phyloP scores from a whole-genome alignment of 345 rosid genomes.

The Erysimum cheiranthoides region DNA sequence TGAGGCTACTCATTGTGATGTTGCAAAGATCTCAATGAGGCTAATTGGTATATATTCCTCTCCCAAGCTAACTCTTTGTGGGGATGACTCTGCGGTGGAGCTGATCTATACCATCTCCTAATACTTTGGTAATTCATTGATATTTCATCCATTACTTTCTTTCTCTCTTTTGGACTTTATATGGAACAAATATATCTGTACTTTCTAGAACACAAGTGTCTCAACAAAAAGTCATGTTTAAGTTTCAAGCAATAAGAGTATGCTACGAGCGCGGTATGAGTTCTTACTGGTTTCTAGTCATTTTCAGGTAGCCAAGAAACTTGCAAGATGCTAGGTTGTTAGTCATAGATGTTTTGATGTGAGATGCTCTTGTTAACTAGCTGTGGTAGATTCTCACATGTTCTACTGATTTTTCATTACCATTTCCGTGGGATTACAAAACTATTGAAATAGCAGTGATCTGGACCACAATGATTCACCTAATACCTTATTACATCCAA shows the following conservation, averaged over 20 bases:
- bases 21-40: not conserved
- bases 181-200: not conserved
- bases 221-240: not conserved
- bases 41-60: not conserved
- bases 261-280: not conserved
- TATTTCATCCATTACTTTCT: not conserved
- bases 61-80: not conserved
- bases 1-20: not conserved
- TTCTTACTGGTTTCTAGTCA: not conserved
- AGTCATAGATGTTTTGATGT: not conserved
- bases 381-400: slow-evolving; percentile 12
- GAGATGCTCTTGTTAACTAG: slow-evolving; percentile 8
- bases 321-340: slow-evolving; percentile 1
- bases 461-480: slow-evolving; percentile 28
- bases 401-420: slow-evolving; percentile 2
- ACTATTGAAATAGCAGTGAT: not conserved
- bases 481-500: slow-evolving; percentile 25
- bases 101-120: not conserved
- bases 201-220: too few relatives aligned
- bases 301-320: not conserved
- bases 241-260: not conserved
- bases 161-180: not conserved
- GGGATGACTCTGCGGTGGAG: not conserved
- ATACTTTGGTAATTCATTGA: not conserved
- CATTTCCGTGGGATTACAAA: slow-evolving; percentile 5